Evolutionary conservation across 768 basidiomycete species (phyloP).

Genomic region (Pleurotus citrinopileatus): DNA sequence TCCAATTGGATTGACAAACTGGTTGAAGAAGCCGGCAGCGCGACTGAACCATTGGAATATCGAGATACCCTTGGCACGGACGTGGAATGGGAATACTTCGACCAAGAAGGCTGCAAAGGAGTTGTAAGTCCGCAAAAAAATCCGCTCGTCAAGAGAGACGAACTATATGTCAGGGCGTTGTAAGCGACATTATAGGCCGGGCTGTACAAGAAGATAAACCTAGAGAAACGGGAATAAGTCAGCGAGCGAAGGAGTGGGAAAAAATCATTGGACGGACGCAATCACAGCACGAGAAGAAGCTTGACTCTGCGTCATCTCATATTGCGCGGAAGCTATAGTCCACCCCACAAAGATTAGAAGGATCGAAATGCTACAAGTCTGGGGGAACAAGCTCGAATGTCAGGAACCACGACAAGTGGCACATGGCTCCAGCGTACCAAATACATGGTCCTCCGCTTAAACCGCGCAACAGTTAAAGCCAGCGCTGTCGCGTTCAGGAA

Average conservation of each 20-base stretch:
- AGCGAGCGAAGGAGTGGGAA: background rate
- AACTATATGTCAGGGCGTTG: constrained; percentile 57
- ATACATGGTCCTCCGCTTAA: constrained; percentile 47
- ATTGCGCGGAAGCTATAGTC: constrained; percentile 53
- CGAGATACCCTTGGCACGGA: constrained; percentile 58
- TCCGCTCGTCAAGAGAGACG: constrained; percentile 9
- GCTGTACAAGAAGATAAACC: constrained; percentile 57
- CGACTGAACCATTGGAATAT: constrained; percentile 60
- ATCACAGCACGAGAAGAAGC: constrained; percentile 47
- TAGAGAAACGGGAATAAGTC: constrained; percentile 15
- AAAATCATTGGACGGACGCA: constrained; percentile 31
- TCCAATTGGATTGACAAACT: constrained; percentile 66
- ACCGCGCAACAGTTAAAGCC: constrained; percentile 46
- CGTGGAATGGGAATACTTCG: constrained; percentile 66
- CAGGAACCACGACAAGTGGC: background rate
- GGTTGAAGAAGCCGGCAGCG: constrained; percentile 58
- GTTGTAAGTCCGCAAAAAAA: background rate
- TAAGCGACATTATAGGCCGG: constrained; percentile 54
- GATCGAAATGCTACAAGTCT: constrained; percentile 46
- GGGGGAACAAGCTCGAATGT: background rate
- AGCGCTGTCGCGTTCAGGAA: constrained; percentile 50
- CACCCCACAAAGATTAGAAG: constrained; percentile 47
- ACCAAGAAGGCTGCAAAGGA: constrained; percentile 50
- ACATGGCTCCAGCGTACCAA: constrained; percentile 31
- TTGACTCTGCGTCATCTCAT: constrained; percentile 36